Percentiles rank a stretch among this genome's conserved stretches.
Evolutionary conservation across 192 early-diverging fungal species (phyloP).

Genomic region (Coemansia sp.): DNA sequence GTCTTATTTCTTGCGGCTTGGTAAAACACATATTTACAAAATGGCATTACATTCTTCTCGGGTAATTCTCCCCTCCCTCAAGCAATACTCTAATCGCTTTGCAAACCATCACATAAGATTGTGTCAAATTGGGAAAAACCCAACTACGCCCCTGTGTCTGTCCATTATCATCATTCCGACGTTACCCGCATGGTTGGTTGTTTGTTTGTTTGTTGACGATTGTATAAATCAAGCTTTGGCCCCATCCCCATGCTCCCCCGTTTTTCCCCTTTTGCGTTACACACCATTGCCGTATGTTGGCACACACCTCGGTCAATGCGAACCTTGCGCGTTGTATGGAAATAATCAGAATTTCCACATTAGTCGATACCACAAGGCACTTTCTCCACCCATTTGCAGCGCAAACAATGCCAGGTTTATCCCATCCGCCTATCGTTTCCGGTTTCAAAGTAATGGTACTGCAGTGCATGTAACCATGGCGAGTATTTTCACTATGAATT

Average conservation of each 20-base stretch:
- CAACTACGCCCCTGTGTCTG: neutral
- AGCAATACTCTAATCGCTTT: neutral
- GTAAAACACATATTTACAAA: neutral
- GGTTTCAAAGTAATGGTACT: neutral
- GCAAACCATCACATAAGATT: neutral
- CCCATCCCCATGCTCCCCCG: no score
- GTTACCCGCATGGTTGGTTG: neutral
- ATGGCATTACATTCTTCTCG: neutral
- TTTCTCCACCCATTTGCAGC: neutral
- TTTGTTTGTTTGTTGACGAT: neutral
- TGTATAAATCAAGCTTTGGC: no score
- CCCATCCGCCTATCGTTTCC: neutral
- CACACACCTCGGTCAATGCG: neutral
- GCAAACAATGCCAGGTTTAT: neutral
- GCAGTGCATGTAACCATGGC: neutral
- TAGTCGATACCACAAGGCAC: neutral
- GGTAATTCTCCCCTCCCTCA: neutral
- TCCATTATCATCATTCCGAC: neutral
- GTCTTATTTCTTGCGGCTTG: constrained; percentile 3
- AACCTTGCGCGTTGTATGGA: neutral
- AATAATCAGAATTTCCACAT: neutral
- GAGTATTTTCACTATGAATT: neutral
- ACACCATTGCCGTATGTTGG: neutral
- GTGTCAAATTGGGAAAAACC: neutral
- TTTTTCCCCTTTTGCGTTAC: neutral